Evolutionary conservation across 2,329 filamentous ascomycete species (phyloP), one percentile per base, ranked within the genome.

Genomic region (Aphanoascus verrucosus): DNA sequence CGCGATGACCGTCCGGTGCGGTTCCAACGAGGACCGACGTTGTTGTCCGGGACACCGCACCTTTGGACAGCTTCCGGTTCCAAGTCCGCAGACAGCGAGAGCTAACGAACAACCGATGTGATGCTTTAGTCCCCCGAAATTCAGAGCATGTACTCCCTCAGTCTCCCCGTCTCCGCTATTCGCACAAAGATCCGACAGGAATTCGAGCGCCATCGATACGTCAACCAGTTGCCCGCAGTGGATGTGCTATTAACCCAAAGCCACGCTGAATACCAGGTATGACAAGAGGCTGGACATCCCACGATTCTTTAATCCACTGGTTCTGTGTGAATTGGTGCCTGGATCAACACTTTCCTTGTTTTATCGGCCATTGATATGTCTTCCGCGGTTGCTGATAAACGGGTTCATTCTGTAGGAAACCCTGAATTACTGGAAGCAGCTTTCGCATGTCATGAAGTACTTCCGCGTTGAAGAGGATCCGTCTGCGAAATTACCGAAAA

Each of bases 371-470:
- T 14, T 41, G 15, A 11, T 37, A 47, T 19, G 45, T 9, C n/a
- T 23, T 46, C 14, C 19, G 17, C 34, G 8, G 35, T 15, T 38
- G 1, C 35, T 49, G 34, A 38, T 34, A 8, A 19, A 47, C 28
- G 17, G 15, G 6, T 17, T 23, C n/a, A 7, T 31, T 20, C 19
- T 49, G 50, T 55, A 96, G 90, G 93, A 98, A 79, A 98, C 87
- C 52, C 82, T 98, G 78, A 98, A 98, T 76, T 98, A 86, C 79
- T 98, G 93, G 93, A 95, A 96, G 74, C 93, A 98, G 74, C 79
- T 90, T 58, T 86, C 86, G 59, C 93, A 98, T 70, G 80, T 98
- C 62, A 88, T 98, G 80, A 89, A 93, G 64, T 98, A 95, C 74
- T 98, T 97, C 79, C 83, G 90, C 68, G 79, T 83, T 63, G 90